These are phyloP conservation scores for Chrysochromulina tobinii DNA, from an alignment of 78 protist species.

Conservation along the genomic window DNA sequence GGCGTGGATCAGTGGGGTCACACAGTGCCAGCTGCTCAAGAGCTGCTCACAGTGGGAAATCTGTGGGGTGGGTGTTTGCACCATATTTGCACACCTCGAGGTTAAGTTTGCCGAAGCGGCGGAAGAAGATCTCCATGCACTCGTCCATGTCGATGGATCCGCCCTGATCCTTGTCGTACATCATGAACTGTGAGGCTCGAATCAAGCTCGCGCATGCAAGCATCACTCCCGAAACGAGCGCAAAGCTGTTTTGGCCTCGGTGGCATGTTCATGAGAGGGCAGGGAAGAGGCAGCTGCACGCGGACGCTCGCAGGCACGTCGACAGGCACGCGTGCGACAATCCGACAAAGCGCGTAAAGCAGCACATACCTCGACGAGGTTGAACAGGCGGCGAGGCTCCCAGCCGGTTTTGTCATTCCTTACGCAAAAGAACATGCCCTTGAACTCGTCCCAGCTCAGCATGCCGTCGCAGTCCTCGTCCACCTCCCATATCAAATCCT, in stretches of 20 bases:
- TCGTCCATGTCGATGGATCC: background rate
- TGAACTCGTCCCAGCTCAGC: background rate
- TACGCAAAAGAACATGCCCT: background rate
- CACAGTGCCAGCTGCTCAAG: no score
- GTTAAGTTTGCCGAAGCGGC: background rate
- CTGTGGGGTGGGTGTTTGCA: no score
- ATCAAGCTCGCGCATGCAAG: no score
- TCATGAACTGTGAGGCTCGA: background rate
- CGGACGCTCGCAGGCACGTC: no score
- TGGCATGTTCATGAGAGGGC: no score
- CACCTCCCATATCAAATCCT: background rate
- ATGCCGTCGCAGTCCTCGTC: background rate
- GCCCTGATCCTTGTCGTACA: background rate
- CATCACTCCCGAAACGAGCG: no score
- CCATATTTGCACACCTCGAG: background rate
- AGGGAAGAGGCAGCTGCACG: no score
- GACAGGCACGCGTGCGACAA: no score
- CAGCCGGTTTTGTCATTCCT: background rate
- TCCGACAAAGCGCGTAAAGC: no score
- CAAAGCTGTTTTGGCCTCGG: no score
- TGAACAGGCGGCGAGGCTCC: background rate
- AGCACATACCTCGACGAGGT: background rate
- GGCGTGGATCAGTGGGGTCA: no score
- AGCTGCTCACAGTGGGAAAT: no score
- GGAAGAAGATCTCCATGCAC: background rate